Conservation (phyloP, 129 eudicot genomes). For the Centella asiatica region DNA sequence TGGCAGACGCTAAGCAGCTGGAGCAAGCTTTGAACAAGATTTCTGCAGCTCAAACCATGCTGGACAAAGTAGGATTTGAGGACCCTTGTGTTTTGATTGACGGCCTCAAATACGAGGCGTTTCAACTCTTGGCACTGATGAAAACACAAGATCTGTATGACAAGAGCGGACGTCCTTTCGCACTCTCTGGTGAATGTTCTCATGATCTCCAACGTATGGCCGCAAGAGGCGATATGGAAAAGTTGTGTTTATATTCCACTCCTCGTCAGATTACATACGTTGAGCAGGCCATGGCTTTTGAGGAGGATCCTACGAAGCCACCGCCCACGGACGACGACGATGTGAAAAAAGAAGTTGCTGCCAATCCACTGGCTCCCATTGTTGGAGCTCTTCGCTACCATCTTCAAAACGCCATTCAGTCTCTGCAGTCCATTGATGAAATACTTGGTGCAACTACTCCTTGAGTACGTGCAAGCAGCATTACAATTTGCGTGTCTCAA, state of each 20-base stretch:
- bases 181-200: background rate
- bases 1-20: background rate
- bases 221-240: background rate
- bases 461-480: no score
- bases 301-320: background rate
- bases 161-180: background rate
- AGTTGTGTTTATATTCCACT: background rate
- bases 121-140: background rate
- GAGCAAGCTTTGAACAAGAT: background rate
- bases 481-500: no score
- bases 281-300: background rate
- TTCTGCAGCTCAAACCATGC: background rate
- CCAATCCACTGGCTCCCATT: background rate
- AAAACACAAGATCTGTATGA: background rate
- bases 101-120: background rate
- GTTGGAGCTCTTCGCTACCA: background rate
- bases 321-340: conserved; percentile 1
- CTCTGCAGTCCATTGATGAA: background rate
- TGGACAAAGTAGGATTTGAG: background rate
- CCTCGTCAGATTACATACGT: background rate
- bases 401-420: background rate
- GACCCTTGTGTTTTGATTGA: background rate
- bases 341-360: background rate
- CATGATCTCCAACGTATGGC: background rate
- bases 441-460: background rate